Evolutionary conservation across 2,329 filamentous ascomycete species (phyloP).

Genomic region (Zymoseptoria tritici): DNA sequence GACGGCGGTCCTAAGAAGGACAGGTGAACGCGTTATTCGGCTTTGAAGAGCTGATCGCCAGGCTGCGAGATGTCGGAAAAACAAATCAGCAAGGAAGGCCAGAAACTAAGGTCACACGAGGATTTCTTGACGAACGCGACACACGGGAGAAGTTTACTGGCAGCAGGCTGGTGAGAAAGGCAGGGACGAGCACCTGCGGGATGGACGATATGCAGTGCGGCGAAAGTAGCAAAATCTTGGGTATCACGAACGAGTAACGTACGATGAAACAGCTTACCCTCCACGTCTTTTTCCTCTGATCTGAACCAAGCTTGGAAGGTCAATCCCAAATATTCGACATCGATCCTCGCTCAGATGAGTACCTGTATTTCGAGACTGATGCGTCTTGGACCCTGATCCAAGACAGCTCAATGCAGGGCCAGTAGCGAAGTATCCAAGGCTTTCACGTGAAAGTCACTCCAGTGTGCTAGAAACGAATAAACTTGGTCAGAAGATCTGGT

Average conservation of each 20-base stretch:
- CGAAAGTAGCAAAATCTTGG: neutral
- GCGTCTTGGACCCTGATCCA: neutral
- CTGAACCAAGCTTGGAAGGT: neutral
- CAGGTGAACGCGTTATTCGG: slow-evolving; percentile 29
- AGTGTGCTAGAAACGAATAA: too few species aligned
- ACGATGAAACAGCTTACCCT: neutral
- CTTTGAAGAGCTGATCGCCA: neutral
- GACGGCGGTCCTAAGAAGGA: slow-evolving; percentile 49
- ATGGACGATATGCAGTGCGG: neutral
- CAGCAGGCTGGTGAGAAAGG: neutral
- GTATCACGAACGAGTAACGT: neutral
- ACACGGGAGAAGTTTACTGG: neutral
- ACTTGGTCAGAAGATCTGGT: too few species aligned
- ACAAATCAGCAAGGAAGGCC: neutral
- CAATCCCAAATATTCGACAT: neutral
- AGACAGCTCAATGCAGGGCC: neutral
- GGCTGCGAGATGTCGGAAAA: neutral
- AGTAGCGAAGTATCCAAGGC: too few species aligned
- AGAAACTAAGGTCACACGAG: neutral
- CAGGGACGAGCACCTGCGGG: neutral
- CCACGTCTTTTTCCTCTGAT: neutral
- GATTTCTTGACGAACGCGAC: neutral
- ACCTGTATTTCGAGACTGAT: neutral
- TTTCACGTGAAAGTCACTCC: too few species aligned
- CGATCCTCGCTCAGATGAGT: neutral